Conservation (phyloP, 176 grass and related monocot species). For the Aegilops bicornis region DNA sequence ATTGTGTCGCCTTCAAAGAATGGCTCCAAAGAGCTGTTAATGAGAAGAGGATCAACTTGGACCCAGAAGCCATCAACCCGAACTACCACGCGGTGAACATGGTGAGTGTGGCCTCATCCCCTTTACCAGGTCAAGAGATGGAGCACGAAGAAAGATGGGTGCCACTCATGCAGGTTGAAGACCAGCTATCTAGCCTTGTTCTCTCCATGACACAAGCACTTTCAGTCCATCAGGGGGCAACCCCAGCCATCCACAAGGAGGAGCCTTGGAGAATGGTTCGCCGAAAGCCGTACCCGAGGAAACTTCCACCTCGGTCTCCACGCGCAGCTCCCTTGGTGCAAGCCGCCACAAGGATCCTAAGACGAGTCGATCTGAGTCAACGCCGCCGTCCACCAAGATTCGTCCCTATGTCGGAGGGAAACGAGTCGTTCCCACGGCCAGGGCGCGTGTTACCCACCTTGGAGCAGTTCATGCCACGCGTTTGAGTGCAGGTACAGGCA, state of each 20-base stretch:
- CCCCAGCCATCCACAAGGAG: too few relatives aligned
- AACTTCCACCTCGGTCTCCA: not conserved
- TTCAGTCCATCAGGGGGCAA: not conserved
- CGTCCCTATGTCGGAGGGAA: too few relatives aligned
- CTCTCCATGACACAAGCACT: not conserved
- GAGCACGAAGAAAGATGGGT: not conserved
- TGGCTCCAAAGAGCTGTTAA: not conserved
- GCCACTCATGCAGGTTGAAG: not conserved
- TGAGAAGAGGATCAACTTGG: not conserved
- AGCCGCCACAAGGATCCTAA: not conserved
- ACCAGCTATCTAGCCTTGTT: not conserved
- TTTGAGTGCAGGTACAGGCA: not conserved
- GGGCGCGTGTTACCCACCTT: not conserved
- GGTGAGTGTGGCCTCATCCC: not conserved
- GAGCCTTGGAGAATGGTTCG: not conserved
- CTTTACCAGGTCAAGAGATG: not conserved
- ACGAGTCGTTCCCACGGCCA: not conserved
- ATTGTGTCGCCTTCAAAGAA: too few relatives aligned
- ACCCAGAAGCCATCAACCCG: not conserved
- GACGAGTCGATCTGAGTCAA: not conserved
- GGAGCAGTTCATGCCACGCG: not conserved
- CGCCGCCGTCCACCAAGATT: not conserved
- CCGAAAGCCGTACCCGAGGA: not conserved
- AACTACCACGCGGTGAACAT: not conserved
- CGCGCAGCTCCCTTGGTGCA: not conserved